Base-by-base conservation (phyloP, 2,329 filamentous ascomycete genomes). In the Verticillium klebahnii region DNA sequence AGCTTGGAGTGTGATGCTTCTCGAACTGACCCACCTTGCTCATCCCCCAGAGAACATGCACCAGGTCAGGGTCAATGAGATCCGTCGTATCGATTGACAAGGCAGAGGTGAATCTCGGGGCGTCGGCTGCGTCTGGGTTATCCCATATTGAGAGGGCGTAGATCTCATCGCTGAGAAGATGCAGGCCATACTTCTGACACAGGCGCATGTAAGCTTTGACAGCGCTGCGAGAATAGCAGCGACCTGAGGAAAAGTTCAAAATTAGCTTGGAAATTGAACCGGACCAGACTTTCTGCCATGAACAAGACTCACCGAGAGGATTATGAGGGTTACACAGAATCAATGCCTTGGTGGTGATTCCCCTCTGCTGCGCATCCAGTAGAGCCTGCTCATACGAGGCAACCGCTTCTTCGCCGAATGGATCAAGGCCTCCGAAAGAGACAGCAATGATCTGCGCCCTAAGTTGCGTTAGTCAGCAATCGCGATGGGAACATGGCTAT, bases 301-400 rank as follows among this genome's bases (percentile, higher is more conserved):
- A 19, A 5, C 25, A 12, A 3, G 11, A 58, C 37, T 31, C n/a
- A 52, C 57, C 82, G 0, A 84, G 73, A 0, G 82, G 82, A 61
- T 84, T 84, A 60, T 83, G 80, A 2, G 81, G 79, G 58, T 83
- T 75, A 59, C 80, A 80, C 3, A 85, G 72, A 63, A 85, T 76
- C n/a, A 85, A 63, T 0, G 74, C 81, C 17, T 74, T 73, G n/a
- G 84, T 74, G 31, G 69, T 73, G 17, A 73, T 70, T 0, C 81
- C 81, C 3, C 68, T 66, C 2, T 70, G 65, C 45, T 77, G 74
- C 2, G 74, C 68, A 19, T 78, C 64, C 4, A 81, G 62, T n/a
- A 78, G 64, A 1, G 75, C 75, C 8, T 73, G 65, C 64, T 84
- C 81, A 63, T 85, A 84, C 40, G 72, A 72, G 2, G 67, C 60